These are phyloP conservation scores for Xylariaceae sp. DNA, from an alignment of 2,329 filamentous ascomycete genomes.

Conservation along the genomic window DNA sequence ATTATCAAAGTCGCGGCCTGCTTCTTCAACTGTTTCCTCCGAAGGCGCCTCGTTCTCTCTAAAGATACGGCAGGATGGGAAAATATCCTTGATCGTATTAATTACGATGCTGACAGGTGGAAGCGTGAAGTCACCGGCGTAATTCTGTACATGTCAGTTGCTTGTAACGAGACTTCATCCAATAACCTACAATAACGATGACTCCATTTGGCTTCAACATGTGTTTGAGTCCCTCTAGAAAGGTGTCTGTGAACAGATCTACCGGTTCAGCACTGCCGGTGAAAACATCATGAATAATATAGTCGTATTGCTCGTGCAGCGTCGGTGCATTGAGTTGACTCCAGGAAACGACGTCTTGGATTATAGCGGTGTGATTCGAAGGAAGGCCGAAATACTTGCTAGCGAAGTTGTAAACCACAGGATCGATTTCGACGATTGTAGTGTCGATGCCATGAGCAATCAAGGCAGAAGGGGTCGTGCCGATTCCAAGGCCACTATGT, in stretches of 20 bases:
- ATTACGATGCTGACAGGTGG: constrained; percentile 79
- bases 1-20: constrained; percentile 81
- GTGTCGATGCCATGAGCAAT: constrained; percentile 89
- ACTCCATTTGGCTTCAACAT: constrained; percentile 80
- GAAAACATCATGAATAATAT: constrained; percentile 97
- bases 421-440: constrained; percentile 94
- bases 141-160: constrained; percentile 68
- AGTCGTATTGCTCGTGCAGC: constrained; percentile 70
- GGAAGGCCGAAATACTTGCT: constrained; percentile 81
- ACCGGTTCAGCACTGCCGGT: constrained; percentile 94
- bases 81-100: constrained; percentile 80
- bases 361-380: constrained; percentile 75
- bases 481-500: constrained; percentile 86
- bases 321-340: constrained; percentile 53
- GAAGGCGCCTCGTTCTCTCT: constrained; percentile 71
- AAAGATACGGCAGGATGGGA: constrained; percentile 90
- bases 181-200: constrained; percentile 77
- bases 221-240: constrained; percentile 71
- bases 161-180: neutral
- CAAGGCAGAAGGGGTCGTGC: constrained; percentile 86
- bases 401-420: constrained; percentile 84
- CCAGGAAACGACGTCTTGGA: constrained; percentile 82
- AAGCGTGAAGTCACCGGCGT: constrained; percentile 84
- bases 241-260: constrained; percentile 84
- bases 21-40: constrained; percentile 51